A percentile compares a stretch with the other conserved stretches of the same genome.
Evolutionary conservation across 164 flowering plant genomes (phyloP).

Genomic region (Vitis amurensis): DNA sequence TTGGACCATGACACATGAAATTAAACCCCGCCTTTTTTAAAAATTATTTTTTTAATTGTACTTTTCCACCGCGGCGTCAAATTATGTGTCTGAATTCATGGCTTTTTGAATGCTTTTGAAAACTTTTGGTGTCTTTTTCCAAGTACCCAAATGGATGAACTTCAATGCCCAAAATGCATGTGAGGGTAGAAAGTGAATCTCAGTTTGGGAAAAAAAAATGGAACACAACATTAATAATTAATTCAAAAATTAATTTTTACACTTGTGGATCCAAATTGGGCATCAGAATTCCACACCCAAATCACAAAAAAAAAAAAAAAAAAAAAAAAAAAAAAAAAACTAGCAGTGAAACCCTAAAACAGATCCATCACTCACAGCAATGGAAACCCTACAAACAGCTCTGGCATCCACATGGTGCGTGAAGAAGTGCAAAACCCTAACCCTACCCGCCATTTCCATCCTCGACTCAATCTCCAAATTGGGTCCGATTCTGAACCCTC

Average conservation of each 20-base stretch:
- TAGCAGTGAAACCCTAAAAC: slow-evolving; percentile 79
- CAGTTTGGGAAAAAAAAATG: not conserved
- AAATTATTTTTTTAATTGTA: too few species aligned
- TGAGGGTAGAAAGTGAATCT: not conserved
- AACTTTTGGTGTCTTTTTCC: too few species aligned
- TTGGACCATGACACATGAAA: too few species aligned
- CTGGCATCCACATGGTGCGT: slow-evolving; percentile 66
- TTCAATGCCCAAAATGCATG: not conserved
- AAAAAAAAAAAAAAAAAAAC: not conserved
- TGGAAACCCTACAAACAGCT: slow-evolving; percentile 47
- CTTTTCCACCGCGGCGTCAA: too few species aligned
- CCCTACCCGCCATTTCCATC: slow-evolving; percentile 77
- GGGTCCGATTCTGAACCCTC: slow-evolving; percentile 44
- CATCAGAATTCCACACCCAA: slow-evolving; percentile 3
- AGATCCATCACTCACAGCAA: slow-evolving; percentile 73
- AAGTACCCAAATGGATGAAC: not conserved
- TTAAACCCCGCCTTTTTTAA: too few species aligned
- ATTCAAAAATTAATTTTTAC: slow-evolving; percentile 3
- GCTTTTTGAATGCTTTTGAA: too few species aligned
- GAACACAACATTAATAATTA: not conserved
- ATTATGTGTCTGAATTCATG: too few species aligned
- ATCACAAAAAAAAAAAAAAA: not conserved
- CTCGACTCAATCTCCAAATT: slow-evolving; percentile 70
- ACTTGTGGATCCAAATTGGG: slow-evolving; percentile 6
- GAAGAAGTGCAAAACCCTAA: slow-evolving; percentile 75